These are phyloP conservation scores for Tricladium varicosporioides DNA, from an alignment of 2,329 filamentous ascomycete species.

Conservation along the genomic window DNA sequence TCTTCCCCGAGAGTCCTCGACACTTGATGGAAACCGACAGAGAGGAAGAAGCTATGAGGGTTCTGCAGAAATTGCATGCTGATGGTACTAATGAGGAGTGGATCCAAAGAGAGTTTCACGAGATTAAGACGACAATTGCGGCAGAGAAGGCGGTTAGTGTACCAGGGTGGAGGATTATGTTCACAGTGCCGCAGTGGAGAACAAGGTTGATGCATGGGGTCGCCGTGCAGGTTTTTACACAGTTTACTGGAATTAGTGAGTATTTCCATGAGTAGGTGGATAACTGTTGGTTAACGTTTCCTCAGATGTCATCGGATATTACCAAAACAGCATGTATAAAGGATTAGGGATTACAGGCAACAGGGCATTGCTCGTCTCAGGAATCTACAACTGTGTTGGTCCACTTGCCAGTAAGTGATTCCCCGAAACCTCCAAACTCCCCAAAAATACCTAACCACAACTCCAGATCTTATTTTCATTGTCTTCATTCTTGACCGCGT, in stretches of 20 bases:
- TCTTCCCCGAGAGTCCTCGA: conserved; percentile 69
- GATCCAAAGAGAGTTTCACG: conserved; percentile 55
- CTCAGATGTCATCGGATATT: conserved; percentile 59
- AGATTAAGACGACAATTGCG: conserved; percentile 61
- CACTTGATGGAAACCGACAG: conserved; percentile 75
- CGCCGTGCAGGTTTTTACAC: conserved; percentile 63
- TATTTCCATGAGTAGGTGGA: neutral
- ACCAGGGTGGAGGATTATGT: conserved; percentile 55
- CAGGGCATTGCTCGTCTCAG: conserved; percentile 52
- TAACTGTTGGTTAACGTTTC: conserved; percentile 3
- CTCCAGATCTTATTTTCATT: conserved; percentile 56
- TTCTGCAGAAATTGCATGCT: conserved; percentile 67
- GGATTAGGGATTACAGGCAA: conserved; percentile 55
- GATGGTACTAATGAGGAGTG: conserved; percentile 56
- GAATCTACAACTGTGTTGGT: conserved; percentile 60
- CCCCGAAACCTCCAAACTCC: neutral
- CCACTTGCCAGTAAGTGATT: conserved; percentile 40
- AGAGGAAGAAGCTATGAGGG: conserved; percentile 62
- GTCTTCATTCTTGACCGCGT: conserved; percentile 53
- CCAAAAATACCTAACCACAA: neutral
- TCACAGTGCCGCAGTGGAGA: conserved; percentile 56
- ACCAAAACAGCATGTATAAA: conserved; percentile 57
- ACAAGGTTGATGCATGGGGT: conserved; percentile 60
- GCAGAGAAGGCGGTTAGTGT: conserved; percentile 54
- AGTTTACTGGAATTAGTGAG: conserved; percentile 56